Evolutionary conservation across 2,329 filamentous ascomycete genomes (phyloP).

Genomic region (Onygena corvina): DNA sequence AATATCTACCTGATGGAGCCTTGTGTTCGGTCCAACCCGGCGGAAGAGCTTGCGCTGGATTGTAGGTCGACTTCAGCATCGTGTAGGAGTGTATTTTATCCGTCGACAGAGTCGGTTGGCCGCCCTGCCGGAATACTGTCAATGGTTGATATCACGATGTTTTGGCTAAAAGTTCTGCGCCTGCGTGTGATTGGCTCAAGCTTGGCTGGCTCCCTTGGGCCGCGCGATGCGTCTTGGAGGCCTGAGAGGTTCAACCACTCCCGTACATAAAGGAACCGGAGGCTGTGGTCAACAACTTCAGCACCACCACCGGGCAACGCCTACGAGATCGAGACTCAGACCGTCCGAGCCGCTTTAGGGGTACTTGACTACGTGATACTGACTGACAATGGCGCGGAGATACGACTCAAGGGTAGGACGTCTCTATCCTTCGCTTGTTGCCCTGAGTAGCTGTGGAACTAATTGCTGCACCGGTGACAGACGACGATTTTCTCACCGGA

Average conservation of each 20-base stretch:
- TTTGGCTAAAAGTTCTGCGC: not conserved
- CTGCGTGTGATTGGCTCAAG: conserved; percentile 14
- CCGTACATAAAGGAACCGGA: too few relatives aligned
- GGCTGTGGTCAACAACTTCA: conserved; percentile 9
- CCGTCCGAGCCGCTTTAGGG: not conserved
- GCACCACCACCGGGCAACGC: conserved; percentile 7
- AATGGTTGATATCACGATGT: not conserved
- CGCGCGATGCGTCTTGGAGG: conserved; percentile 17
- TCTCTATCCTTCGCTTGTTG: conserved; percentile 17
- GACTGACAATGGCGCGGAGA: conserved; percentile 70
- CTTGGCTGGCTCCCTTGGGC: conserved; percentile 8
- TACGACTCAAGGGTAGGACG: conserved; percentile 84
- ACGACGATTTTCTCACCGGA: conserved; percentile 99
- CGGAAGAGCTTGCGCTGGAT: conserved; percentile 53
- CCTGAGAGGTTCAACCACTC: conserved; percentile 13
- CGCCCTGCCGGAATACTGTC: too few relatives aligned
- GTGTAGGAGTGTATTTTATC: not conserved
- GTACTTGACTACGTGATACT: not conserved
- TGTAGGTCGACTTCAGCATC: conserved; percentile 72
- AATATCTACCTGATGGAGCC: conserved; percentile 58
- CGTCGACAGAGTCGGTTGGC: not conserved
- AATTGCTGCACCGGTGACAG: conserved; percentile 38
- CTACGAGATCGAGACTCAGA: not conserved
- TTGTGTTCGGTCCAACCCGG: conserved; percentile 88
- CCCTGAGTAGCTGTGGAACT: conserved; percentile 10